Base-by-base conservation (phyloP, 768 basidiomycete genomes). In the Tylopilus cervinicoccineus region DNA sequence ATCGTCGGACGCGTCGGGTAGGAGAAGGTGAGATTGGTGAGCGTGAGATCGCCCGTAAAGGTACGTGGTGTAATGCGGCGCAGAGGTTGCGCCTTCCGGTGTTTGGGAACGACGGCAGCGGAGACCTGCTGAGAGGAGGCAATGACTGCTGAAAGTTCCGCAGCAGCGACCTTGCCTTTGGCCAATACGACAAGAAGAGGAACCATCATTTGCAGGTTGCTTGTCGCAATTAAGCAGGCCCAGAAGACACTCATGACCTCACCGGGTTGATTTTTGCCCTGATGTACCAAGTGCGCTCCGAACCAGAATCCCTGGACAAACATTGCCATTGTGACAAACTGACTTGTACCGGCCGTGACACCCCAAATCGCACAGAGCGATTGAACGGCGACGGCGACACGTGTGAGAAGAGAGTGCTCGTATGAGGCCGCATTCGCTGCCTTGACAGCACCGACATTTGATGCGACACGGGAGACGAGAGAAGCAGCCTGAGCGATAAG, bases 241-340 rank as follows among this genome's bases (percentile, higher is more conserved):
- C 95, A 98, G 66, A 98, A 99, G 43, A 94, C 91, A n/a, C 88
- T 84, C 86, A 93, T 94, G 53, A 97, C 88, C 29, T 85, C 79
- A 1, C 92, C 92, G 0, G 87, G 71, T 4, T 70, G 70, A 45
- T 81, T 75, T 52, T 75, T 80, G 14, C 86, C 88, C 12, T 84
- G 75, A n/a, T 81, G 70, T n/a, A 99, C 92, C 43, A 96, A 77
- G 61, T 87, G 84, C 3, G 86, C 78, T 12, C 94, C 95, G 60
- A 86, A 98, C 93, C 95, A 97, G 69, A 98, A 98, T 0, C 86
- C 93, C 60, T 93, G 86, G 8, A 98, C 92, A 68, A 98, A 99
- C 83, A 96, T 94, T 23, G 79, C 79, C 76, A 93, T 84, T 59
- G 87, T 79, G 48, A 87, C 75, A 62, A 96, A 94, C 59, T 93